These are phyloP conservation scores for Suillus discolor DNA, from an alignment of 768 basidiomycete genomes.

Conservation along the genomic window DNA sequence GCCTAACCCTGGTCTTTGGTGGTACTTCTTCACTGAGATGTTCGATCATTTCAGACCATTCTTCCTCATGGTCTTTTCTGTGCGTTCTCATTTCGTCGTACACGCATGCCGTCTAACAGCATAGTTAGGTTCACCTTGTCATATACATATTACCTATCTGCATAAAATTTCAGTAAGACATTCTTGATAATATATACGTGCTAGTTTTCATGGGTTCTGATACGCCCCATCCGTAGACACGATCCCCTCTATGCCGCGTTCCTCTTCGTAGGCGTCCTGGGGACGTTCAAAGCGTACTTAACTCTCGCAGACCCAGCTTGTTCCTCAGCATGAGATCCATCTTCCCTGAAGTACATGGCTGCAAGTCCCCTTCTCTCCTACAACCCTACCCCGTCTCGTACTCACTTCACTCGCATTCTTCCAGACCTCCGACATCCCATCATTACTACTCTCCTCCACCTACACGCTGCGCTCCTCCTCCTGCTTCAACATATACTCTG, in stretches of 20 bases:
- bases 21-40: conserved; percentile 99
- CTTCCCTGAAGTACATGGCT: conserved; percentile 82
- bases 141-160: conserved; percentile 86
- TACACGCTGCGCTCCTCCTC: conserved; percentile 85
- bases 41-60: conserved; percentile 97
- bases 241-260: conserved; percentile 83
- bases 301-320: conserved; percentile 84
- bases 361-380: conserved; percentile 47
- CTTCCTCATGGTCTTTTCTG: conserved; percentile 93
- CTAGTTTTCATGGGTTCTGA: background rate
- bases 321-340: conserved; percentile 80
- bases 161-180: conserved; percentile 79
- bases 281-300: conserved; percentile 90
- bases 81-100: conserved; percentile 37
- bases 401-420: background rate
- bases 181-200: background rate
- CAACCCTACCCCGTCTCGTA: background rate
- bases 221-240: conserved; percentile 47
- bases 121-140: conserved; percentile 69
- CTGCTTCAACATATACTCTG: conserved; percentile 92
- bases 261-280: conserved; percentile 74
- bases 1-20: conserved; percentile 94
- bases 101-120: background rate
- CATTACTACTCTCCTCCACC: conserved; percentile 78
- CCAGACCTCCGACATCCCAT: conserved; percentile 85